These are phyloP conservation scores for Eutrema salsugineum DNA, from an alignment of 441 rosid species.

Conservation along the genomic window DNA sequence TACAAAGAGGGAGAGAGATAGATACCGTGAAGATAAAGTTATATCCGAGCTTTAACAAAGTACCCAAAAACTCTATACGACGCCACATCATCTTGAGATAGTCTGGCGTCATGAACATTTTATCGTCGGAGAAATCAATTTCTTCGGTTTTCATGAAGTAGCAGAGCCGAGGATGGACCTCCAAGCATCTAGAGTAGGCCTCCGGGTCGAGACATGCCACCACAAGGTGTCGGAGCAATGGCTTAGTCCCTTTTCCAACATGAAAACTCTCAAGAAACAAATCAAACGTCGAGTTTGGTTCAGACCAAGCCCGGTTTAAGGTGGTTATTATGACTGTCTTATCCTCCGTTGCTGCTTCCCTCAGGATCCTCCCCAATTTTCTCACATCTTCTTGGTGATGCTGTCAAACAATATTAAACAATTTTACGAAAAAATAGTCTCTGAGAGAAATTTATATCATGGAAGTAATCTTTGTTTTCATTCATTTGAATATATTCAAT, in stretches of 20 bases:
- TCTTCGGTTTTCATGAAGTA: slow-evolving; percentile 26
- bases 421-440: neutral
- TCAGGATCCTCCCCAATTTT: neutral
- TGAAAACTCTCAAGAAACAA: slow-evolving; percentile 41
- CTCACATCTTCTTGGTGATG: slow-evolving; percentile 14
- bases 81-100: slow-evolving; percentile 52
- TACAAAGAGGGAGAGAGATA: neutral
- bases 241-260: slow-evolving; percentile 27
- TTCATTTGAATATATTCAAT: too few relatives aligned
- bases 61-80: slow-evolving; percentile 34
- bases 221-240: slow-evolving; percentile 34
- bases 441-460: too few relatives aligned
- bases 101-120: slow-evolving; percentile 34
- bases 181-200: slow-evolving; percentile 34
- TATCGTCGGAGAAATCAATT: slow-evolving; percentile 31
- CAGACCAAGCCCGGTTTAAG: slow-evolving; percentile 42
- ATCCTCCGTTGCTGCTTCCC: slow-evolving; percentile 18
- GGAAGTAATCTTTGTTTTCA: neutral
- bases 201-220: slow-evolving; percentile 31
- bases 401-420: neutral
- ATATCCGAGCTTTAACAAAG: slow-evolving; percentile 36
- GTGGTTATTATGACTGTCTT: slow-evolving; percentile 44
- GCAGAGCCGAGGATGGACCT: slow-evolving; percentile 30
- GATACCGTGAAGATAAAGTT: slow-evolving; percentile 44
- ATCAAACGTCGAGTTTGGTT: slow-evolving; percentile 35